These are phyloP conservation scores for Polychytrium aggregatum DNA, from an alignment of 192 early-diverging fungal genomes.

Conservation along the genomic window DNA sequence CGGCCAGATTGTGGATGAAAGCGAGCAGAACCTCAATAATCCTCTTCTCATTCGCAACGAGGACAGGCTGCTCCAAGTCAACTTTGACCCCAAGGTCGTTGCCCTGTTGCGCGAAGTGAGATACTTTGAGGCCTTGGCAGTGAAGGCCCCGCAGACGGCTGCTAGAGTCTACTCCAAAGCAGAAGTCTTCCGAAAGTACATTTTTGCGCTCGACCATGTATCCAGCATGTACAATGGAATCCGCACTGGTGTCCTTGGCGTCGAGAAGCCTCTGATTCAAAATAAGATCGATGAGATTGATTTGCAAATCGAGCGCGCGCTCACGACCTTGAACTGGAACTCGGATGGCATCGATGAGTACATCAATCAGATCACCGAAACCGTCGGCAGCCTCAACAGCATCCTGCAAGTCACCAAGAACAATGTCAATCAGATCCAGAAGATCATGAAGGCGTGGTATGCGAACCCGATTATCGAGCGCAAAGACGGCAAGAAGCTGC, in stretches of 20 bases:
- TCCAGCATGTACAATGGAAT: constrained; percentile 45
- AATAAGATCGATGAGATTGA: constrained; percentile 40
- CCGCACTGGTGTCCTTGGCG: constrained; percentile 37
- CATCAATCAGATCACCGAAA: constrained; percentile 31
- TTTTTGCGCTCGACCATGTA: constrained; percentile 49
- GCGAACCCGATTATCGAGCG: constrained; percentile 43
- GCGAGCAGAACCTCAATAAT: constrained; percentile 49
- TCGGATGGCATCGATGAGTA: constrained; percentile 39
- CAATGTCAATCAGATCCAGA: constrained; percentile 49
- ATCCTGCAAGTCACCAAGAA: constrained; percentile 45
- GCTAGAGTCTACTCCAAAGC: constrained; percentile 41
- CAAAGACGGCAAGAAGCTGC: constrained; percentile 49
- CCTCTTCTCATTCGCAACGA: constrained; percentile 31
- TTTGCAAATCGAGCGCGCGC: constrained; percentile 35
- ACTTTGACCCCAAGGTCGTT: constrained; percentile 61
- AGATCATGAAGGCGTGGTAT: constrained; percentile 50
- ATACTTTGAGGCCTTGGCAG: constrained; percentile 40
- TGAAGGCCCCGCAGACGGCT: constrained; percentile 37
- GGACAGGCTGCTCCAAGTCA: constrained; percentile 37
- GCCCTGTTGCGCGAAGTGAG: constrained; percentile 51
- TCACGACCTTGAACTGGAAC: constrained; percentile 49
- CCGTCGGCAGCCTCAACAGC: constrained; percentile 40
- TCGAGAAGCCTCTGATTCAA: constrained; percentile 49
- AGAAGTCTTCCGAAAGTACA: constrained; percentile 47
- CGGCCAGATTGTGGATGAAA: constrained; percentile 45